A percentile compares a stretch with the other conserved stretches of the same genome.
Conservation (phyloP, 1,284 basidiomycete species). For the Cryptococcus jaspeensis region DNA sequence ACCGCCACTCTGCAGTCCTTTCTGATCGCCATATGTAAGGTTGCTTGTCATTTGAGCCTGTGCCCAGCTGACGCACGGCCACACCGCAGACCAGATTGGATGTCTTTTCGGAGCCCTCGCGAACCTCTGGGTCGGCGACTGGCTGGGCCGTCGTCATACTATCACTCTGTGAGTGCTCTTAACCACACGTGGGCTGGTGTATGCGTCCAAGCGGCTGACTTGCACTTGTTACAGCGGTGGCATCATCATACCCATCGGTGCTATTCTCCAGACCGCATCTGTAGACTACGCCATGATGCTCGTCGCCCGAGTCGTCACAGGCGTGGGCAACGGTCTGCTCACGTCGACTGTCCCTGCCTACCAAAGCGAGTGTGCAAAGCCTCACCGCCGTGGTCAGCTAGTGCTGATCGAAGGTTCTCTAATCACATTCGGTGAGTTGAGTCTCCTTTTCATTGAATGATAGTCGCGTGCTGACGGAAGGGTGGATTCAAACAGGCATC, state of each 20-base stretch:
- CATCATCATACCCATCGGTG: constrained; percentile 51
- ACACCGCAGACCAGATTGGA: constrained; percentile 43
- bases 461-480: too few relatives aligned
- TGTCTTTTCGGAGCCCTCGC: constrained; percentile 50
- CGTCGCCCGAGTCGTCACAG: constrained; percentile 51
- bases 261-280: constrained; percentile 49
- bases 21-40: constrained; percentile 47
- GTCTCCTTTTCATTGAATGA: too few relatives aligned
- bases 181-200: background rate
- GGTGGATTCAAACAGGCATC: constrained; percentile 9
- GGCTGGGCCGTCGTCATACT: constrained; percentile 39
- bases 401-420: constrained; percentile 53
- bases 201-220: too few relatives aligned
- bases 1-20: constrained; percentile 41
- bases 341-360: constrained; percentile 52
- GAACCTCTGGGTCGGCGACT: constrained; percentile 49
- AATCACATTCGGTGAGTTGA: background rate
- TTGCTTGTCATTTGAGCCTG: background rate
- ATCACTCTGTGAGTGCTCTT: constrained; percentile 21
- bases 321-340: constrained; percentile 44
- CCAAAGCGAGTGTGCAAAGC: constrained; percentile 49
- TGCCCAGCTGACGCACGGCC: background rate
- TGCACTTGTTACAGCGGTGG: constrained; percentile 24
- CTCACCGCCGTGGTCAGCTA: constrained; percentile 51
- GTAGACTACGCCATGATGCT: constrained; percentile 50